These are phyloP conservation scores for Fusarium palustre DNA, from an alignment of 2,329 filamentous ascomycete genomes.

Conservation along the genomic window DNA sequence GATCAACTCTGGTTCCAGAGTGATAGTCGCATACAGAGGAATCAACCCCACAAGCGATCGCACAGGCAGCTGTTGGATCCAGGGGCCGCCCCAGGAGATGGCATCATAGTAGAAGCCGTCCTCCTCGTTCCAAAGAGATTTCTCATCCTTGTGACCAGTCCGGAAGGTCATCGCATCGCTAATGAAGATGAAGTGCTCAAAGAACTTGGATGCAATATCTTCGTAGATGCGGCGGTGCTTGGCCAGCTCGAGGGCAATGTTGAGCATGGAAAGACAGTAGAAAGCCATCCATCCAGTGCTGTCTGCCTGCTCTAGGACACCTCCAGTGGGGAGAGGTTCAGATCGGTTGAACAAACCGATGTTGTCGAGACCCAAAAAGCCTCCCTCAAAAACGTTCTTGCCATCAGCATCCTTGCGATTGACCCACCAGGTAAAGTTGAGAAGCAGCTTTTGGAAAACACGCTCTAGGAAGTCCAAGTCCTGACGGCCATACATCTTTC, in stretches of 20 bases:
- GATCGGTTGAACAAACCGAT: constrained; percentile 98
- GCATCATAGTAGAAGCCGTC: constrained; percentile 99
- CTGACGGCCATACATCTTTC: constrained; percentile 94
- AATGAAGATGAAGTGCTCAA: constrained; percentile 98
- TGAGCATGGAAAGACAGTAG: constrained; percentile 95
- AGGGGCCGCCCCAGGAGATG: constrained; percentile 94
- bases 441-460: constrained; percentile 93
- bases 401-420: constrained; percentile 94
- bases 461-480: constrained; percentile 96
- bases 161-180: constrained; percentile 96
- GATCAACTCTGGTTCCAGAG: constrained; percentile 92
- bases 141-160: constrained; percentile 75
- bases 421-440: constrained; percentile 99
- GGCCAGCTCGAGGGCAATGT: constrained; percentile 93
- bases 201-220: constrained; percentile 97
- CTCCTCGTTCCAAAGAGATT: constrained; percentile 94
- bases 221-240: constrained; percentile 97
- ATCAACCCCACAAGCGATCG: constrained; percentile 93
- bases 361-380: constrained; percentile 95
- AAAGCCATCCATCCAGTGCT: constrained; percentile 99
- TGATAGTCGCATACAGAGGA: constrained; percentile 90
- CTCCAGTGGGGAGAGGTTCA: constrained; percentile 91
- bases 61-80: constrained; percentile 91
- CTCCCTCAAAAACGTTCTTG: constrained; percentile 97
- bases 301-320: constrained; percentile 94